Percentiles rank a stretch among this genome's conserved stretches.
phyloP scores from a whole-genome alignment of 2,329 filamentous ascomycete species.

The Paecilomyces dactylethromorphus region DNA sequence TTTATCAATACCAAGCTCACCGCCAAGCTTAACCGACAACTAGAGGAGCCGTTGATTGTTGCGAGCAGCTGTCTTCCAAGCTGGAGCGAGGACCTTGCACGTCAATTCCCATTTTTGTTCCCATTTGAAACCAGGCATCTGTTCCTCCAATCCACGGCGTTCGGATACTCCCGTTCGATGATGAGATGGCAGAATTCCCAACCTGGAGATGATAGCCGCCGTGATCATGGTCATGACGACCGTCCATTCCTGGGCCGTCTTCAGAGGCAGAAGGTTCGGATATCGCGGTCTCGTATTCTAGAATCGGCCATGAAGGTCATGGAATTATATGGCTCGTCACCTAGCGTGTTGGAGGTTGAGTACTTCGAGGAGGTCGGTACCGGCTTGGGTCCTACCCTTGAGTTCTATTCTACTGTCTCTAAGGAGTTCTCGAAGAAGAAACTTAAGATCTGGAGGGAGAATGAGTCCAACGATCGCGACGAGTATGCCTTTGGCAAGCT shows the following conservation, averaged over 20 bases:
- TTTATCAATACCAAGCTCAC: constrained; percentile 99
- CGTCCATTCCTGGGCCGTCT: constrained; percentile 84
- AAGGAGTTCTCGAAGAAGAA: constrained; percentile 97
- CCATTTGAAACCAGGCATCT: constrained; percentile 96
- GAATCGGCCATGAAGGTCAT: constrained; percentile 98
- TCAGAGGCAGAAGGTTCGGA: constrained; percentile 96
- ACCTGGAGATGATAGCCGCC: constrained; percentile 68
- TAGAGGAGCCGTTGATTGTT: constrained; percentile 94
- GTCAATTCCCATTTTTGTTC: constrained; percentile 92
- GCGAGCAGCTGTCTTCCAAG: constrained; percentile 92
- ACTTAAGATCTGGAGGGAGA: constrained; percentile 92
- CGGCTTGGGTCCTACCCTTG: constrained; percentile 86
- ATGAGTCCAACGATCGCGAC: constrained; percentile 62
- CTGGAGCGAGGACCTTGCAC: constrained; percentile 92
- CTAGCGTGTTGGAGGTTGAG: constrained; percentile 92
- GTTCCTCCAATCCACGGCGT: constrained; percentile 95
- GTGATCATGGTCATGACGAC: constrained; percentile 78
- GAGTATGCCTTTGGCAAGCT: constrained; percentile 80
- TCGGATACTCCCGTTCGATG: constrained; percentile 97
- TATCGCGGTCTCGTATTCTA: constrained; percentile 86
- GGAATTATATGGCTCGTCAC: constrained; percentile 95
- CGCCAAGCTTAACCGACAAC: constrained; percentile 90
- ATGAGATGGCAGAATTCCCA: constrained; percentile 93
- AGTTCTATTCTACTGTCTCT: constrained; percentile 97
- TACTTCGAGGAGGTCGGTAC: constrained; percentile 99